Conservation (phyloP, 441 rosid species). For the Syzygium syzygioides region DNA sequence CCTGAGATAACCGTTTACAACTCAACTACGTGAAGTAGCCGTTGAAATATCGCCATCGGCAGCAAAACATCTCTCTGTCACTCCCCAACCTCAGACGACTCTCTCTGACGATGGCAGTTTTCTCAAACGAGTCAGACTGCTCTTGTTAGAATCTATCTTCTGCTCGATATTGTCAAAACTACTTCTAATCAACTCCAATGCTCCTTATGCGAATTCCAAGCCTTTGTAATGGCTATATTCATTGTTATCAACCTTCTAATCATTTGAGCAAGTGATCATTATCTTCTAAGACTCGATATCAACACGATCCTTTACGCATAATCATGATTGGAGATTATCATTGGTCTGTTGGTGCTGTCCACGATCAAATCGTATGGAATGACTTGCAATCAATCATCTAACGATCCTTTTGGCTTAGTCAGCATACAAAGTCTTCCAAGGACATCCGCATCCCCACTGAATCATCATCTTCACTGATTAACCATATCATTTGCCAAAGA, state of each 20-base stretch:
- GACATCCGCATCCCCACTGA: background rate
- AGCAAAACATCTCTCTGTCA: background rate
- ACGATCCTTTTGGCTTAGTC: background rate
- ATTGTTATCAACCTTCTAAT: background rate
- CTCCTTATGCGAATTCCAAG: too few relatives aligned
- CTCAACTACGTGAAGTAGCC: background rate
- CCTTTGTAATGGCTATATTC: background rate
- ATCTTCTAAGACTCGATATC: background rate
- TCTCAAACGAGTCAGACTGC: background rate
- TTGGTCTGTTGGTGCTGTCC: background rate
- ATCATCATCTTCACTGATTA: background rate
- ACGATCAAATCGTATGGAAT: background rate
- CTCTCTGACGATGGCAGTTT: background rate
- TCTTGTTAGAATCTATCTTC: background rate
- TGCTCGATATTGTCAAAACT: background rate
- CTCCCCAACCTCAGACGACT: background rate
- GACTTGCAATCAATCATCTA: background rate
- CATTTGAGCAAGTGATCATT: background rate
- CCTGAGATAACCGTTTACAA: background rate
- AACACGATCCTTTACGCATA: rapidly evolving
- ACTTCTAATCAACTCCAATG: background rate
- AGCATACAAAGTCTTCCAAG: background rate
- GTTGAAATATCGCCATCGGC: background rate
- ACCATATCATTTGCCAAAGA: background rate
- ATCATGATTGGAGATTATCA: background rate